These are phyloP conservation scores for Zoysia japonica DNA, from an alignment of 176 grass and related monocot species.

Conservation along the genomic window DNA sequence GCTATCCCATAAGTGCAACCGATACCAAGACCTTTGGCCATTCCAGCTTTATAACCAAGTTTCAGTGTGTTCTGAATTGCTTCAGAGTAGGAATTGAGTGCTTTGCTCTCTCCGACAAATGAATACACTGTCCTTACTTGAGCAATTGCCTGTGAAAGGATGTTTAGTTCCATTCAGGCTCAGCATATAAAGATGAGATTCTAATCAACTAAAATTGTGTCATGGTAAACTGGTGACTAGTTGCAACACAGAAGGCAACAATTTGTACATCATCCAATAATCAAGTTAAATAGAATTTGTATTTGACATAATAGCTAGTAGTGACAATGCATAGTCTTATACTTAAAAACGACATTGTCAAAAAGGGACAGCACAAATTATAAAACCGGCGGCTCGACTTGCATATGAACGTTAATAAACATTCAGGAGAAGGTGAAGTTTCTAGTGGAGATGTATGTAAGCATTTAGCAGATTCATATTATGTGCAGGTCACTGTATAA, in stretches of 20 bases:
- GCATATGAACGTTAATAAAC: conserved; percentile 1
- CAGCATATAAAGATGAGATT: conserved; percentile 20
- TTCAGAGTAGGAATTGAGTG: conserved; percentile 93
- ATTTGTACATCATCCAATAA: not conserved
- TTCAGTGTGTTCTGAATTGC: conserved; percentile 90
- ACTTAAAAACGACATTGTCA: not conserved
- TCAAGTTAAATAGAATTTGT: not conserved
- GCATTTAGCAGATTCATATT: not conserved
- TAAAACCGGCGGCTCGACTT: not conserved
- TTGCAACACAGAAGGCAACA: not conserved
- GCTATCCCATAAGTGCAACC: conserved; percentile 96
- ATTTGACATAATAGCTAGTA: not conserved
- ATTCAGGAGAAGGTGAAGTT: not conserved
- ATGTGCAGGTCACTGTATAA: not conserved
- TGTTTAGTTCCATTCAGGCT: not conserved
- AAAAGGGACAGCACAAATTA: not conserved
- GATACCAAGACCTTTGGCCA: conserved; percentile 97
- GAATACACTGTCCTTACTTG: conserved; percentile 98
- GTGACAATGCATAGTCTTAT: not conserved
- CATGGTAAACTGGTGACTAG: not conserved
- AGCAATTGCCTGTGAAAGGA: conserved; percentile 67
- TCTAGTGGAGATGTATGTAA: conserved; percentile 12
- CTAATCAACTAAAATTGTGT: not conserved
- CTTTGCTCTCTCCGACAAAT: conserved; percentile 92
- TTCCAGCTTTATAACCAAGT: conserved; percentile 95